Conservation (phyloP, 495 filamentous ascomycete genomes). For the Evernia prunastri region DNA sequence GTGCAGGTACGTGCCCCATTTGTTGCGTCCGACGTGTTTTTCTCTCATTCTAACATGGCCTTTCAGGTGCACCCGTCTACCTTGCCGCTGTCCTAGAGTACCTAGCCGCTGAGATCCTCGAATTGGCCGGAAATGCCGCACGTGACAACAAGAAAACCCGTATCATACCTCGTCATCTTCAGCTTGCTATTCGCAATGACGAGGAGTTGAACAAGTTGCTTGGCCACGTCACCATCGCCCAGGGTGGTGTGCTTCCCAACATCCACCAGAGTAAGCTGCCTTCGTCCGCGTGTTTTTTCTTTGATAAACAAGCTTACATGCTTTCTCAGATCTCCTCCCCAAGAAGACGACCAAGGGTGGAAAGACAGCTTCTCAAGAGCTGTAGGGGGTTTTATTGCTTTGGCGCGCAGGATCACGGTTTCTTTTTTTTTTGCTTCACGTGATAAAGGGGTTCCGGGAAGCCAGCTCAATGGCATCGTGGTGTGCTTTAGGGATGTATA, state of each 20-base stretch:
- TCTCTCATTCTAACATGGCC: constrained; percentile 30
- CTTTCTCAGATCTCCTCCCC: constrained; percentile 72
- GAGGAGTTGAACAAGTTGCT: constrained; percentile 99
- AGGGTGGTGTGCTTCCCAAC: constrained; percentile 98
- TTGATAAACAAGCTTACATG: constrained; percentile 28
- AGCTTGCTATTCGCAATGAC: constrained; percentile 99
- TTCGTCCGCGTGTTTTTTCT: not conserved
- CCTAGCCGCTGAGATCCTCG: constrained; percentile 95
- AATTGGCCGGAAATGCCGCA: constrained; percentile 94
- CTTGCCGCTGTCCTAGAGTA: constrained; percentile 98
- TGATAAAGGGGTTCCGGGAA: constrained; percentile 88
- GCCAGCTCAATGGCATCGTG: constrained; percentile 66
- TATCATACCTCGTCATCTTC: constrained; percentile 98
- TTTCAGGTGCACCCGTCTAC: constrained; percentile 84
- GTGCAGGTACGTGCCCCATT: constrained; percentile 60
- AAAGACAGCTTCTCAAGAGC: constrained; percentile 85
- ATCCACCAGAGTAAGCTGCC: constrained; percentile 88
- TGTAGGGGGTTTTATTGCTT: constrained; percentile 54
- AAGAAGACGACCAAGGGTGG: constrained; percentile 95
- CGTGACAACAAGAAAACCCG: constrained; percentile 99
- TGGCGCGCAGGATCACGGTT: constrained; percentile 31
- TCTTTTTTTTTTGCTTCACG: constrained; percentile 55
- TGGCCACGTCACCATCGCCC: constrained; percentile 97
- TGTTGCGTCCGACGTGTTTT: constrained; percentile 4
- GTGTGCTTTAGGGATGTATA: constrained; percentile 81